Evolutionary conservation across 192 early-diverging fungal species (phyloP).

Genomic region (Rhizoclosmatium sp.): DNA sequence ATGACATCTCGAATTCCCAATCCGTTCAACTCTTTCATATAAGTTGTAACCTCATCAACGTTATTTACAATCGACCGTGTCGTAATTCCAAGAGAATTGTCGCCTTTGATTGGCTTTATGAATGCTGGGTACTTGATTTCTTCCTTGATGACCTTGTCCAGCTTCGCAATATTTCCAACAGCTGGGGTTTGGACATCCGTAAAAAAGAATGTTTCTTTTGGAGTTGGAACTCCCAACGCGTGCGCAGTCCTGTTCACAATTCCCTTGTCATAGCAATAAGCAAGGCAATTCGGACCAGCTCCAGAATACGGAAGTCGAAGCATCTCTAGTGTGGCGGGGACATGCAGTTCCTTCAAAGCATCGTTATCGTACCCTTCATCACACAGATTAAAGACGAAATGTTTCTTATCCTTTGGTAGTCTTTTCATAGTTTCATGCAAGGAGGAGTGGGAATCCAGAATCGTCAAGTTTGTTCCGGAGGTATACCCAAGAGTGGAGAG

Average conservation of each 20-base stretch:
- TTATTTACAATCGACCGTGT: constrained; percentile 53
- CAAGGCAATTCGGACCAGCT: constrained; percentile 63
- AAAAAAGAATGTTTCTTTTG: constrained; percentile 55
- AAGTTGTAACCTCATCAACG: constrained; percentile 47
- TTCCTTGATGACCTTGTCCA: constrained; percentile 38
- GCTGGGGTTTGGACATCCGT: constrained; percentile 35
- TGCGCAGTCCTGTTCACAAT: constrained; percentile 61
- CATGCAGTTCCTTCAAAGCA: constrained; percentile 62
- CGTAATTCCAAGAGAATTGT: constrained; percentile 68
- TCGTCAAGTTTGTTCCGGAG: constrained; percentile 32
- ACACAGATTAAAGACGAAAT: constrained; percentile 63
- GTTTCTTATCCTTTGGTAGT: constrained; percentile 29
- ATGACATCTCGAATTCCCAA: constrained; percentile 57
- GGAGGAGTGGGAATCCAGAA: constrained; percentile 48
- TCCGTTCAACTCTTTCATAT: constrained; percentile 49
- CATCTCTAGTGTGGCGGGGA: constrained; percentile 62
- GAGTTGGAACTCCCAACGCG: constrained; percentile 61
- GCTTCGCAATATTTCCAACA: constrained; percentile 26
- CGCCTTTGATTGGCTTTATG: constrained; percentile 65
- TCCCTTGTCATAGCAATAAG: constrained; percentile 66
- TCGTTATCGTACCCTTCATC: constrained; percentile 67
- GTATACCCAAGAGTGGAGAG: constrained; percentile 49
- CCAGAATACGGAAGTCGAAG: constrained; percentile 60
- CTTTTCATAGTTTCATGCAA: constrained; percentile 28
- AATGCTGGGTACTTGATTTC: constrained; percentile 60